Evolutionary conservation across 345 rosid genomes (phyloP), one percentile per base, ranked within the genome.

Genomic region (Balakata baccata): DNA sequence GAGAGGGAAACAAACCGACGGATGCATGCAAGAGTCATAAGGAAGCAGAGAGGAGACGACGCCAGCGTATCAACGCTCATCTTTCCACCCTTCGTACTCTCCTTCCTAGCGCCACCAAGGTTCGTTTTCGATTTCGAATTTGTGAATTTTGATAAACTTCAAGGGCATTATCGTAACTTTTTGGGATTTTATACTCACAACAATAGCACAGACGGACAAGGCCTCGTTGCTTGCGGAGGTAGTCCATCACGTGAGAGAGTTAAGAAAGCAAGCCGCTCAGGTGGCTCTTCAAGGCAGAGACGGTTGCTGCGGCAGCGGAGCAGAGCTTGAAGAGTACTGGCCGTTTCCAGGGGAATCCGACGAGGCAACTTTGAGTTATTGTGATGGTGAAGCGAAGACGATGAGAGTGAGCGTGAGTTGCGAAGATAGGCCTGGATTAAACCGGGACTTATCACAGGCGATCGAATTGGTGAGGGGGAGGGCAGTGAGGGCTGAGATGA

Each of bases 181-280:
- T 12, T 6, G 11, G 23, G 25, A 6, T 47, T 25, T 20, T 43
- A 1, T 43, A 5, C 10, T 1, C 10, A 43, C 10, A 43, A 25
- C 39, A 8, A 53, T n/a, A n/a, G n/a, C n/a, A 67, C 78, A 89
- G 95, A 92, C 88, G 59, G 93, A 90, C 80, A 92, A 92, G 82
- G 95, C 97, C 56, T 85, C 97, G 47, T 83, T 92, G 86, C 83
- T 92, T 23, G 95, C 95, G 29, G 93, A 90, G 79, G 97, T 90
- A 79, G 92, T 92, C 64, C 89, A 81, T 57, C 89, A 81, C 75
- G 82, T 89, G 82, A 86, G 75, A 81, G 91, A 89, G 77, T 76
- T 87, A 61, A 80, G 75, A 65, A 74, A 59, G 72, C 87, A 88
- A 59, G 88, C 85, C 14, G 84, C 85, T 23, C 86, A 81, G 76